Percentiles rank a stretch among this genome's conserved stretches.
Evolutionary conservation across 2,329 filamentous ascomycete genomes (phyloP).

Genomic region (Cryoendolithus antarcticus): DNA sequence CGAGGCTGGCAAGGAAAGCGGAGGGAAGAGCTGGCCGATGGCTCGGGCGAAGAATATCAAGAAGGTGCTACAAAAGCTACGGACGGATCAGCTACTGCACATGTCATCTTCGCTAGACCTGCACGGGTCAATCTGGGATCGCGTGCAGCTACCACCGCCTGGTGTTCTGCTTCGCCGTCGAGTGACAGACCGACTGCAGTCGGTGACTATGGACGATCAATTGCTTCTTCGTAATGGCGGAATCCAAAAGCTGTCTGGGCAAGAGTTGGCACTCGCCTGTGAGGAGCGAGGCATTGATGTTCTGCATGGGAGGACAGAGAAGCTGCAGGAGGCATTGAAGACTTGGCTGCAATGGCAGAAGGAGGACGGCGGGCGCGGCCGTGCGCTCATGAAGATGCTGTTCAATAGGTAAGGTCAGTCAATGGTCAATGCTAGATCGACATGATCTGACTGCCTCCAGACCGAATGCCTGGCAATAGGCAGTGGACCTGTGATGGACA

Average conservation of each 20-base stretch:
- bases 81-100: conserved; percentile 29
- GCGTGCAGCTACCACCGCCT: conserved; percentile 35
- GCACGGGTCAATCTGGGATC: conserved; percentile 29
- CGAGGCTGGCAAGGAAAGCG: conserved; percentile 30
- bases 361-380: conserved; percentile 23
- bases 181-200: conserved; percentile 44
- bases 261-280: conserved; percentile 25
- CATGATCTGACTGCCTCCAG: not conserved
- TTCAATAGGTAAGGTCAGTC: conserved; percentile 19
- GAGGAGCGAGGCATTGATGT: conserved; percentile 25
- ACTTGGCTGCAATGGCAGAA: conserved; percentile 29
- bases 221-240: conserved; percentile 55
- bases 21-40: conserved; percentile 31
- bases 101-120: conserved; percentile 28
- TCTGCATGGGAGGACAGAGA: conserved; percentile 14
- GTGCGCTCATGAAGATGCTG: conserved; percentile 20
- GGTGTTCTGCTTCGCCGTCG: conserved; percentile 41
- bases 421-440: not conserved
- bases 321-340: conserved; percentile 19
- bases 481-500: too few species aligned
- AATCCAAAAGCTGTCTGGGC: conserved; percentile 39
- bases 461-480: conserved; percentile 3
- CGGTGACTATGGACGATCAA: conserved; percentile 58
- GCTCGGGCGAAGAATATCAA: conserved; percentile 7
- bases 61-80: conserved; percentile 16